Base-by-base conservation (phyloP, 305 asterid species). In the Fraxinus sp. region DNA sequence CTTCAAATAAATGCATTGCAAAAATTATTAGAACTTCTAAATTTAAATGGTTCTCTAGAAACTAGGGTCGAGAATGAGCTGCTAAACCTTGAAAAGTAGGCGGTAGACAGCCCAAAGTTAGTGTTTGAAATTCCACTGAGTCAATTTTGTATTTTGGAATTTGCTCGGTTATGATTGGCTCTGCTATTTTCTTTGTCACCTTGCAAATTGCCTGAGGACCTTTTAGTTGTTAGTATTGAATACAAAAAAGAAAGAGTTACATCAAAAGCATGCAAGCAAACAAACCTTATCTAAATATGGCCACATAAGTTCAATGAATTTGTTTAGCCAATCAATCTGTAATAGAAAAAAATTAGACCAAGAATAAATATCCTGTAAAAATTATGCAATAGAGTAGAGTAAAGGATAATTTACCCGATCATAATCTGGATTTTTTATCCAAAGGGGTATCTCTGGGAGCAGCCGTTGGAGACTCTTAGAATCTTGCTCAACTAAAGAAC, bases 281-380 rank as follows among this genome's bases (percentile, higher is more conserved):
- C 80, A 39, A 82, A 94, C 99, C 99, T 97, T 94, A 84, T 97
- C 97, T 49, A 97, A 86, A 88, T 89, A 93, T 72, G 99, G 99
- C 99, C 99, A 97, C 99, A 93, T 94, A 77, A 83, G 79, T 78
- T 88, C 97, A 36, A 97, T 81, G 88, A 97, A 92, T 81, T 92
- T 94, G 94, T 97, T 97, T 82, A 97, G 90, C 99, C 98, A 97
- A 92, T 94, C 98, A 83, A 94, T 72, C 99, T 97, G 97, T 88
- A 90, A 52, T 78, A 80, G 39, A 79, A 55, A 52, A 44, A 68
- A 36, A 41, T 26, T 6, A 24, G 44, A 26, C 16, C 73, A 68
- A 26, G 11, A 30, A 10, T 68, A 68, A 68, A 30, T 55, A 1
- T 28, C 33, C 35, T 5, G 59, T 7, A 30, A 37, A 46, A 3